phyloP scores from a whole-genome alignment of 1,284 basidiomycete species.

The Kalmanozyma brasiliensis region DNA sequence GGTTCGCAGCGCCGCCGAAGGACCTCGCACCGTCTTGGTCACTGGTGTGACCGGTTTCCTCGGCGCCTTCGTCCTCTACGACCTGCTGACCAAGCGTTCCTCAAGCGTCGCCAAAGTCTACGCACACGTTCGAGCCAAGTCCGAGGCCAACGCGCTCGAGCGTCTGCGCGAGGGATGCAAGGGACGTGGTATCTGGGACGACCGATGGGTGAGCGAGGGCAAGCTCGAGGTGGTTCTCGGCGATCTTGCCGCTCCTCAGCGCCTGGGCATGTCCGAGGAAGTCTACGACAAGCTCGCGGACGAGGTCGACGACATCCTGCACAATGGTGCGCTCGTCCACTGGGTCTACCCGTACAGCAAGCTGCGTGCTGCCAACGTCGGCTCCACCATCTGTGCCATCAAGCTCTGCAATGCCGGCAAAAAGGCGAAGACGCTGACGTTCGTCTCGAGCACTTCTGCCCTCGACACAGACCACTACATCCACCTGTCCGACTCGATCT shows the following conservation, averaged over 20 bases:
- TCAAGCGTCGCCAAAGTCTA: conserved; percentile 84
- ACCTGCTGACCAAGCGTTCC: conserved; percentile 76
- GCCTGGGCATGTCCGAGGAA: conserved; percentile 78
- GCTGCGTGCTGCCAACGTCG: conserved; percentile 88
- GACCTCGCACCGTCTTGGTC: conserved; percentile 81
- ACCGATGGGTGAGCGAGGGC: conserved; percentile 79
- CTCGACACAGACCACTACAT: conserved; percentile 93
- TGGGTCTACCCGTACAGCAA: conserved; percentile 99
- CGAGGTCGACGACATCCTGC: conserved; percentile 86
- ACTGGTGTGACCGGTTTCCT: conserved; percentile 98
- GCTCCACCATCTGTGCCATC: conserved; percentile 85
- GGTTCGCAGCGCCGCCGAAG: conserved; percentile 23
- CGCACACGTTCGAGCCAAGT: conserved; percentile 84
- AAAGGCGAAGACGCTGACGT: conserved; percentile 81
- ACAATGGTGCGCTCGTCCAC: conserved; percentile 97
- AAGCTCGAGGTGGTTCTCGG: conserved; percentile 87
- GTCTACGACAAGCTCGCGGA: conserved; percentile 78
- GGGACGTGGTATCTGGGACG: conserved; percentile 91
- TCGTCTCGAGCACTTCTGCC: conserved; percentile 93
- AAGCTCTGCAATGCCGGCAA: conserved; percentile 77
- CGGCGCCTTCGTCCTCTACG: conserved; percentile 88
- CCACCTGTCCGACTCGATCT: conserved; percentile 77
- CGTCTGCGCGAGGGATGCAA: conserved; percentile 81
- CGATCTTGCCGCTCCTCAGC: conserved; percentile 78
- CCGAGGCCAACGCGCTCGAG: conserved; percentile 75